These are phyloP conservation scores for Digitaria exilis DNA, from an alignment of 202 grass and related monocot genomes.

Conservation along the genomic window DNA sequence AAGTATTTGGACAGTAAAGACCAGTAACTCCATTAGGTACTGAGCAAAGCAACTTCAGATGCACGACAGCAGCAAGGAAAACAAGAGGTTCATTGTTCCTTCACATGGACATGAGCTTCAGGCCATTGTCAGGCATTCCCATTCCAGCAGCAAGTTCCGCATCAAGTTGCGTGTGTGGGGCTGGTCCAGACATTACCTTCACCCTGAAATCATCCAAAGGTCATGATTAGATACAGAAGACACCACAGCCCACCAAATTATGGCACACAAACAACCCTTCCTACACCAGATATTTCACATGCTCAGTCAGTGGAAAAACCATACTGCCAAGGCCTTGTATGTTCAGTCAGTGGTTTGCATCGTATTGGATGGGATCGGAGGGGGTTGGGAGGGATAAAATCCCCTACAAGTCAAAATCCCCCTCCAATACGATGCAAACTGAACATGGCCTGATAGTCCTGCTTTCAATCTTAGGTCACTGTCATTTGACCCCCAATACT, in stretches of 20 bases:
- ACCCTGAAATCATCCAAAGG: slow-evolving; percentile 52
- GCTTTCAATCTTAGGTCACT: background rate
- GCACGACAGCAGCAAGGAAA: slow-evolving; percentile 5
- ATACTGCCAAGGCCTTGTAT: too few relatives aligned
- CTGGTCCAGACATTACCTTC: slow-evolving; percentile 78
- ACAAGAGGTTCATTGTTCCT: slow-evolving; percentile 12
- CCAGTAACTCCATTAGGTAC: background rate
- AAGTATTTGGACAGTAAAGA: background rate
- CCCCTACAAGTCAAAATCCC: too few relatives aligned
- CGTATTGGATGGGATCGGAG: too few relatives aligned
- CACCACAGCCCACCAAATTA: background rate
- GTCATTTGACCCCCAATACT: background rate
- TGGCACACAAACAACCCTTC: background rate
- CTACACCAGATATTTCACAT: background rate
- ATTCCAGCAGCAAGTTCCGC: slow-evolving; percentile 89
- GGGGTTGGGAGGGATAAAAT: too few relatives aligned
- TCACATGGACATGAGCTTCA: slow-evolving; percentile 91
- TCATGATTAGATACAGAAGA: slow-evolving; percentile 17
- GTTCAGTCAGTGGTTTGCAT: too few relatives aligned
- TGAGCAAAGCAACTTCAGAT: slow-evolving; percentile 19
- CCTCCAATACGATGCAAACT: too few relatives aligned
- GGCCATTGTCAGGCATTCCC: slow-evolving; percentile 94
- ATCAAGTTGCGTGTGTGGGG: slow-evolving; percentile 84
- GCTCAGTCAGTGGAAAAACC: background rate
- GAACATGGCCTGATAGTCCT: too few relatives aligned